These are phyloP conservation scores for Auxenochlorella protothecoides DNA, from an alignment of 139 green algal genomes.

Conservation along the genomic window DNA sequence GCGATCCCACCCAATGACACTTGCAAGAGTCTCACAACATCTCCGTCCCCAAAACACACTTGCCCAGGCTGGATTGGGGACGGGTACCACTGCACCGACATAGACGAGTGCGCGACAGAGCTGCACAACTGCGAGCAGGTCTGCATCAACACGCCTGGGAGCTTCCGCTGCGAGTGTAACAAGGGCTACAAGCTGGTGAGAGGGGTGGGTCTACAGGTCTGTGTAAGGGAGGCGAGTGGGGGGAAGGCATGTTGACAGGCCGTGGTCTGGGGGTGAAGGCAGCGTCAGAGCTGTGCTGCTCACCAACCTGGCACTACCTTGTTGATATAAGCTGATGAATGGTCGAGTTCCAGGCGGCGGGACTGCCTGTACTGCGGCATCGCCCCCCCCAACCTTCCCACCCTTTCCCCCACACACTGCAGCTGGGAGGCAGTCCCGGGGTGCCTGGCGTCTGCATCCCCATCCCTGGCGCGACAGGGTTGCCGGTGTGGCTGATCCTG, in stretches of 20 bases:
- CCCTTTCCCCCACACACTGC: too few relatives aligned
- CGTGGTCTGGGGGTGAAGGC: too few relatives aligned
- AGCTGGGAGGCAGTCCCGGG: conserved; percentile 10
- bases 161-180: conserved; percentile 28
- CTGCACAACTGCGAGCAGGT: conserved; percentile 27
- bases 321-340: too few relatives aligned
- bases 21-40: too few relatives aligned
- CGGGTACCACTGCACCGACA: conserved; percentile 29
- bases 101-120: conserved; percentile 39
- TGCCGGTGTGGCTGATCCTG: conserved; percentile 9
- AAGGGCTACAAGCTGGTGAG: conserved; percentile 28
- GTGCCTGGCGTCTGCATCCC: conserved; percentile 27
- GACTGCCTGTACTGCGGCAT: too few relatives aligned
- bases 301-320: too few relatives aligned
- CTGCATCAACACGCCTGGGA: conserved; percentile 26
- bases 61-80: conserved; percentile 30
- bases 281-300: too few relatives aligned
- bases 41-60: not conserved
- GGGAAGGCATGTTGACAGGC: too few relatives aligned
- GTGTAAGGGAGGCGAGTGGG: too few relatives aligned
- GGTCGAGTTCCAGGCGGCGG: too few relatives aligned
- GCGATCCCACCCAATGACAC: too few relatives aligned
- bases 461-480: conserved; percentile 1
- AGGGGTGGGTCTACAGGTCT: not conserved
- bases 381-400: too few relatives aligned